Evolutionary conservation across 345 rosid genomes (phyloP).

Genomic region (Arabis hirsuta): DNA sequence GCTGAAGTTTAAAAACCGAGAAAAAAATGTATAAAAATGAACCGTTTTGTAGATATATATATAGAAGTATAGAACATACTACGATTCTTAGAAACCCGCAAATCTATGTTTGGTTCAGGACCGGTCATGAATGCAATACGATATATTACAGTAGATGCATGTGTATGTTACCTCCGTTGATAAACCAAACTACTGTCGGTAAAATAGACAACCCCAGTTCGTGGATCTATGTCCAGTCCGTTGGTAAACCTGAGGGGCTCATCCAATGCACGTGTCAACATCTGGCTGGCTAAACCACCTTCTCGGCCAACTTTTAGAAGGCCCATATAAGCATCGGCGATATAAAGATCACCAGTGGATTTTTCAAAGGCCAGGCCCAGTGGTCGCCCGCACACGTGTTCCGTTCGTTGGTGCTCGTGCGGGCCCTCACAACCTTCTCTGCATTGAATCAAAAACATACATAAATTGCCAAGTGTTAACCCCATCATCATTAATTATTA

Average conservation of each 20-base stretch:
- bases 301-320: constrained; percentile 73
- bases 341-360: constrained; percentile 62
- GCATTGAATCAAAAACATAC: constrained; percentile 18
- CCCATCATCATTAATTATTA: neutral
- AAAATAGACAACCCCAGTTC: constrained; percentile 62
- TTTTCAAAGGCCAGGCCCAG: constrained; percentile 68
- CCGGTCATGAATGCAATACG: too few species aligned
- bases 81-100: too few species aligned
- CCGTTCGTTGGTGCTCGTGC: constrained; percentile 50
- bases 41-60: too few species aligned
- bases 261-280: constrained; percentile 52
- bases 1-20: too few species aligned
- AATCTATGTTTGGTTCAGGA: too few species aligned
- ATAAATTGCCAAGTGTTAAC: constrained; percentile 17
- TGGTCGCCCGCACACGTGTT: constrained; percentile 83
- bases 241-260: constrained; percentile 58
- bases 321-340: constrained; percentile 84
- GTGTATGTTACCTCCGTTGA: constrained; percentile 59
- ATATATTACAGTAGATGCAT: too few species aligned
- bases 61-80: too few species aligned
- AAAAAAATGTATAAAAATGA: too few species aligned
- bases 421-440: constrained; percentile 51
- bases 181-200: constrained; percentile 70
- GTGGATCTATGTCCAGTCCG: constrained; percentile 60
- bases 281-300: constrained; percentile 68